Conservation (phyloP, 1,284 basidiomycete species). For the Cyathus pygmaeus region DNA sequence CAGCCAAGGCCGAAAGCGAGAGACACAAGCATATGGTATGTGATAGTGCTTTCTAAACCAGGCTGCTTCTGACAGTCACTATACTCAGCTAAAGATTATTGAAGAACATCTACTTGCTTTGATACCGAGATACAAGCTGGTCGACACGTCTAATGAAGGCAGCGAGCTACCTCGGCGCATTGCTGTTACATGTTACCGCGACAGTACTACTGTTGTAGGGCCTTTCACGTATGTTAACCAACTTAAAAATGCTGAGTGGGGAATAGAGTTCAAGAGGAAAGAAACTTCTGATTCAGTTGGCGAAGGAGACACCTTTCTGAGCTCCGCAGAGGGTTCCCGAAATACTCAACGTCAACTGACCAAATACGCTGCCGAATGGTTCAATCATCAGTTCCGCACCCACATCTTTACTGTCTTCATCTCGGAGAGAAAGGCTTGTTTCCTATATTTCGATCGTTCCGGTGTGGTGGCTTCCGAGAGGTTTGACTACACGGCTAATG, state of each 20-base stretch:
- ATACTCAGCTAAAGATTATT: no score
- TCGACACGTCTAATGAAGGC: background rate
- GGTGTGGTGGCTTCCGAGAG: slow-evolving; percentile 33
- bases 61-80: no score
- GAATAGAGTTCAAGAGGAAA: background rate
- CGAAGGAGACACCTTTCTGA: background rate
- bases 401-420: slow-evolving; percentile 36
- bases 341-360: slow-evolving; percentile 20
- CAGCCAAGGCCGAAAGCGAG: no score
- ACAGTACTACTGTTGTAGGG: background rate
- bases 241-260: background rate
- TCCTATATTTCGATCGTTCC: slow-evolving; percentile 41
- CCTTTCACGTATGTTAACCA: background rate
- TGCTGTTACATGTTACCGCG: background rate
- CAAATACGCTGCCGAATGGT: slow-evolving; percentile 13
- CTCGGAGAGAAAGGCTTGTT: slow-evolving; percentile 21
- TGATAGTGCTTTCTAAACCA: no score
- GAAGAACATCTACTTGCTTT: no score
- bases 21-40: no score
- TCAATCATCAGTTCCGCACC: slow-evolving; percentile 21
- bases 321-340: background rate
- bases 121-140: background rate
- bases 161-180: background rate
- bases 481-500: slow-evolving; percentile 29
- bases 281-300: background rate